A percentile compares a stretch with the other conserved stretches of the same genome.
These are phyloP conservation scores for Mycena floridula DNA, from an alignment of 768 basidiomycete genomes.

Conservation along the genomic window DNA sequence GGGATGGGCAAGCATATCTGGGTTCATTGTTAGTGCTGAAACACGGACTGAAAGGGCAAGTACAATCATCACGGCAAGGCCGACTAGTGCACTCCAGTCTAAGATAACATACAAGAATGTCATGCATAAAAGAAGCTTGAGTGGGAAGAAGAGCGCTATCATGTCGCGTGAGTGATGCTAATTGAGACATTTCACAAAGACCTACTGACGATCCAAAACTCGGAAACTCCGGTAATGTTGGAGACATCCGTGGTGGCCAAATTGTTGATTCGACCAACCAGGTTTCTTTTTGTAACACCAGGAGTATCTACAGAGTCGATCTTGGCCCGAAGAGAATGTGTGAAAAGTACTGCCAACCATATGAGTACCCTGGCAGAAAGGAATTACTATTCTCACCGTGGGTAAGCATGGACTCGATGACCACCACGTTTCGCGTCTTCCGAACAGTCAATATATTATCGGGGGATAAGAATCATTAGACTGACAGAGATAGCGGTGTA, in stretches of 20 bases:
- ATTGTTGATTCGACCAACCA: slow-evolving; percentile 74
- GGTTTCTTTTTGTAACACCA: slow-evolving; percentile 28
- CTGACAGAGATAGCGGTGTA: slow-evolving; percentile 38
- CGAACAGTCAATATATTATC: not conserved
- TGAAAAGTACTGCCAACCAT: slow-evolving; percentile 36
- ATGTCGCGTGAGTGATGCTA: not conserved
- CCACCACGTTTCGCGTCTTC: slow-evolving; percentile 40
- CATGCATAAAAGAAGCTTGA: slow-evolving; percentile 15
- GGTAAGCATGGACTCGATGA: slow-evolving; percentile 37
- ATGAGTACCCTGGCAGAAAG: too few relatives aligned
- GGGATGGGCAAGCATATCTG: slow-evolving; percentile 36
- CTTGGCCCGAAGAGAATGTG: slow-evolving; percentile 52
- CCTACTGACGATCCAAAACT: slow-evolving; percentile 21
- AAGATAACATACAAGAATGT: slow-evolving; percentile 24
- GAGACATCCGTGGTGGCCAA: slow-evolving; percentile 58
- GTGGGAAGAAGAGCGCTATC: slow-evolving; percentile 15
- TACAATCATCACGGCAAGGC: slow-evolving; percentile 32
- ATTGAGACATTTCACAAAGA: not conserved
- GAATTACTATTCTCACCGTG: too few relatives aligned
- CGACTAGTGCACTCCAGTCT: slow-evolving; percentile 35
- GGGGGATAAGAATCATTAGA: not conserved
- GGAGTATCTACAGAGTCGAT: slow-evolving; percentile 37
- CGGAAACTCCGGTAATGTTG: slow-evolving; percentile 29
- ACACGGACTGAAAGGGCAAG: not conserved
- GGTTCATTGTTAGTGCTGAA: not conserved